Base-by-base conservation (phyloP, 73 alveolate species). In the Durusdinium trenchii region DNA sequence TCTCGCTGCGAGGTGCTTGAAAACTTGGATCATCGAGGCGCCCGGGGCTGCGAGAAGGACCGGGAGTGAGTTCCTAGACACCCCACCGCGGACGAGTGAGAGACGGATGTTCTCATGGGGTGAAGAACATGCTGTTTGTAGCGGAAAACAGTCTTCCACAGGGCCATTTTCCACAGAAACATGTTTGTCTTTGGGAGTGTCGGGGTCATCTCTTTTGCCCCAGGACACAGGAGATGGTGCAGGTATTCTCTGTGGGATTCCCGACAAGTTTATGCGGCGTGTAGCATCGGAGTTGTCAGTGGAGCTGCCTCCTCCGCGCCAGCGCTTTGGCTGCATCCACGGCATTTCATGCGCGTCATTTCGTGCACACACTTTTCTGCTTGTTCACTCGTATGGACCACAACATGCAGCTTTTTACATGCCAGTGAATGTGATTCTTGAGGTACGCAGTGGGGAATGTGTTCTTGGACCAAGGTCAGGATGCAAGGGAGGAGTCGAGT, bases 31-130 rank as follows among this genome's bases (percentile, higher is more conserved):
- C 99, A 94, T 78, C 46, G 99, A 60, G 99, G 99, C 3, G 99
- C 95, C 7, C 93, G 99, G 35, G 99, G 99, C 30, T 94, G 99
- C 43, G 99, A 94, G 87, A 62, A 94, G 99, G 99, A 81, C 46
- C 3, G 50, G 23, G 40, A 10, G n/a, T n/a, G n/a, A n/a, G n/a
- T n/a, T n/a, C n/a, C n/a, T n/a, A n/a, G n/a, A n/a, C n/a, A n/a
- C n/a, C n/a, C n/a, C n/a, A n/a, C n/a, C n/a, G n/a, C n/a, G n/a
- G n/a, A n/a, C n/a, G n/a, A n/a, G n/a, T n/a, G n/a, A n/a, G n/a
- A n/a, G n/a, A n/a, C n/a, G 18, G 47, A 10, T 71, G 18, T 23
- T 71, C 43, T 26, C 10, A 10, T 18, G 43, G 43, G 18, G 84
- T 28, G 32, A 40, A 6, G 18, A 10, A 76, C 87, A 40, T 60